Evolutionary conservation across 768 basidiomycete genomes (phyloP), one percentile per base, ranked within the genome.

Genomic region (Mycena latifolia): DNA sequence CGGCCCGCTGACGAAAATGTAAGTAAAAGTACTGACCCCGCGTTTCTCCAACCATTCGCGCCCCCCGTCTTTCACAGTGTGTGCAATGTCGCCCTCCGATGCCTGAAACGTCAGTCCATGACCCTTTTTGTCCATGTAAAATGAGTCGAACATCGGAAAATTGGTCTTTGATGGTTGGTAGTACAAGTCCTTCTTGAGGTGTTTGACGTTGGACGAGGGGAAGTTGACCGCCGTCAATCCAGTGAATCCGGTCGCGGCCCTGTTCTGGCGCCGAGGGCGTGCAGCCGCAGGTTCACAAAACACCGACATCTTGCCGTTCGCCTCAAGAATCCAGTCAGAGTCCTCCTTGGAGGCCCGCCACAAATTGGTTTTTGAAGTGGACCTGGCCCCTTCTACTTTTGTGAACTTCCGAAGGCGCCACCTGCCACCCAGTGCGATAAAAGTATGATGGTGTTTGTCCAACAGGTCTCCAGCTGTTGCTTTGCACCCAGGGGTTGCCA

Each of bases 301-400:
- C n/a, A n/a, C n/a, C n/a, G n/a, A n/a, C n/a, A 59, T 59, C 33
- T 48, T 48, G 47, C 57, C 24, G 35, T 59, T 39, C 8, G 57
- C 57, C 35, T 27, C 9, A 18, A 50, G 47, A n/a, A 59, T 31
- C 59, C 59, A 60, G 37, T 60, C 59, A 29, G 59, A 60, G 0
- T 60, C 50, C 12, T 60, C 50, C 15, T 39, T 20, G 39, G 50
- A 60, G 27, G 59, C 59, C 59, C 39, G 39, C 50, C 50, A 59
- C 33, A 48, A 2, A 28, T 48, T 50, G 6, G 57, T 59, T 27
- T 27, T 50, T 22, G 46, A 47, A 17, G 56, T 48, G n/a, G 46
- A 50, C 27, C 39, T 39, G 25, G 59, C 50, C 39, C 33, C 33
- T 14, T 9, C 5, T 39, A 52, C 59, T 31, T 60, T 60, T 22